Conservation (phyloP, 1,139 yeast species). For the Entelexis paramagnoliae region DNA sequence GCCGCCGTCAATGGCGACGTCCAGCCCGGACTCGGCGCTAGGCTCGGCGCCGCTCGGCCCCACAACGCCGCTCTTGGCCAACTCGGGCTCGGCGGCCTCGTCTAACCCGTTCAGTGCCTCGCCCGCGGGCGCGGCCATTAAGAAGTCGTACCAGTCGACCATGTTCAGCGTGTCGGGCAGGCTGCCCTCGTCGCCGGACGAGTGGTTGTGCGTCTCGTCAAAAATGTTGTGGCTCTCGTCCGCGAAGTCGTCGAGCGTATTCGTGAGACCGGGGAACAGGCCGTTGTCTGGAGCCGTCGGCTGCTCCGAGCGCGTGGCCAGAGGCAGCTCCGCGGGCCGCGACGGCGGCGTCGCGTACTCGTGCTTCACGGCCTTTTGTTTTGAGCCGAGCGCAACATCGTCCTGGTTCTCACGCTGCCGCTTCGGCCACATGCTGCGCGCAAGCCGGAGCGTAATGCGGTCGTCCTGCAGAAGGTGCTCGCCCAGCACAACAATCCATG, state of each 20-base stretch:
- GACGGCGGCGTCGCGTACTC: not conserved
- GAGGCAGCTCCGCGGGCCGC: not conserved
- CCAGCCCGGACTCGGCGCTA: not conserved
- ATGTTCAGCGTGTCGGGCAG: constrained; percentile 32
- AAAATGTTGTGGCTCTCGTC: not conserved
- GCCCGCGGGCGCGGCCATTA: constrained; percentile 14
- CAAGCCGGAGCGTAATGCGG: constrained; percentile 3
- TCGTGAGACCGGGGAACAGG: not conserved
- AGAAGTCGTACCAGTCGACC: constrained; percentile 34
- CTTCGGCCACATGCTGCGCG: constrained; percentile 6
- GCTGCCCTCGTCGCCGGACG: constrained; percentile 15
- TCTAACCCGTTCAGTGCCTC: not conserved
- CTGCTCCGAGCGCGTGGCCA: not conserved
- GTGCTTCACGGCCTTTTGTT: not conserved
- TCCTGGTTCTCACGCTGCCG: constrained; percentile 4
- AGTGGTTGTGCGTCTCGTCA: not conserved
- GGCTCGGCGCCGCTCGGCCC: no score
- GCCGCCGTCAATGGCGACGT: no score
- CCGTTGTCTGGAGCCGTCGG: not conserved
- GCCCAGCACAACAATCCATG: constrained; percentile 32
- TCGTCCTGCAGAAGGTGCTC: constrained; percentile 15
- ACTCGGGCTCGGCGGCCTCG: not conserved
- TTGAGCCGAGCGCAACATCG: not conserved
- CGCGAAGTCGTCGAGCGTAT: not conserved
- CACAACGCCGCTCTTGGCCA: no score